Evolutionary conservation across 108 stramenopile species (phyloP), one percentile per base, ranked within the genome.

Genomic region (Nitzschia inconspicua): DNA sequence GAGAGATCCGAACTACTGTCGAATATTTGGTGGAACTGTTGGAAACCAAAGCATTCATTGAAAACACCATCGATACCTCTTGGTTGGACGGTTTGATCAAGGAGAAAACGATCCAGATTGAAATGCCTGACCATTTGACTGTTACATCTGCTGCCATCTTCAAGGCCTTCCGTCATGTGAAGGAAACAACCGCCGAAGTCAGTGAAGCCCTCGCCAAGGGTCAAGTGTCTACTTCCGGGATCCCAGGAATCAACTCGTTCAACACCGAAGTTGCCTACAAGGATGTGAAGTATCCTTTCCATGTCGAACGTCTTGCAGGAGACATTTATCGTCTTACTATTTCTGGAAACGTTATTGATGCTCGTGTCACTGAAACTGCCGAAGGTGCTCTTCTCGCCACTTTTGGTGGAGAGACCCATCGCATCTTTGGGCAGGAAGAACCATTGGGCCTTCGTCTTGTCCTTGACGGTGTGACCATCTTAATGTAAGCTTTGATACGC

Each of bases 1-100:
- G 97, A 69, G 96, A 98, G 64, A 97, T 98, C 73, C 94, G 97
- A 46, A 98, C 95, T 27, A 96, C 97, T 11, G 95, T 98, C 24
- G 97, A 98, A 78, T 98, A 98, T 74, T 79, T 98, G 51, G 96
- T 95, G 20, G 85, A 96, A 77, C 78, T 98, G 34, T 77, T 98
- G 25, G 97, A 98, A 68, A 95, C 93, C 47, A 72, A 93, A 27
- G 97, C 69, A 20, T 98, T 97, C 89, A 96, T 95, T 70, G 71
- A 86, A 19, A 98, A 98, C 88, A 95, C 83, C 26, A 96, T 98
- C 60, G 95, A 96, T 63, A 98, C 97, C 23, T 77, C 88, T 2
- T 97, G 97, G 97, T 79, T 98, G 44, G 97, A 98, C 73, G 95
- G 95, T 4, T 70, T 98, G 36, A 91, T 98, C 72, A 77, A 77